phyloP scores from a whole-genome alignment of 495 filamentous ascomycete genomes.

The Penicillium cataractarum region DNA sequence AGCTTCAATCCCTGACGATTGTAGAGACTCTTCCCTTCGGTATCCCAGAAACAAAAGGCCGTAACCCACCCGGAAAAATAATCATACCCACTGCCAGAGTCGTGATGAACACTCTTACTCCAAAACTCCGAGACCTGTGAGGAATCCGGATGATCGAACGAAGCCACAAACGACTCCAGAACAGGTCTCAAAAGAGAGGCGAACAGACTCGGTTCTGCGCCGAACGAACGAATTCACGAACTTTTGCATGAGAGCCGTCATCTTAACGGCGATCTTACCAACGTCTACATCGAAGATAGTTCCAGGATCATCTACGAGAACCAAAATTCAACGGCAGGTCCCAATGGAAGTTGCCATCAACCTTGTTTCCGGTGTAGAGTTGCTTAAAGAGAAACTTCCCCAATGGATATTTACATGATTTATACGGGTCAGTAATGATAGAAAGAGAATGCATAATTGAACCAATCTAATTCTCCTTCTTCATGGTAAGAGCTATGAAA shows the following conservation, averaged over 20 bases:
- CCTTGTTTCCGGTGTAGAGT: too few relatives aligned
- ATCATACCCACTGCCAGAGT: neutral
- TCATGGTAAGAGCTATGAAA: too few relatives aligned
- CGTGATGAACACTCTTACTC: neutral
- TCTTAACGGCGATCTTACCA: neutral
- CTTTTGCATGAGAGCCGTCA: neutral
- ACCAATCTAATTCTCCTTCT: too few relatives aligned
- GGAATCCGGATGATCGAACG: neutral
- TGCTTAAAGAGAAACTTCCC: too few relatives aligned
- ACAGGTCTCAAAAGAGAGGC: neutral
- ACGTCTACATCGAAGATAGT: neutral
- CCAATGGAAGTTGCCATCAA: too few relatives aligned
- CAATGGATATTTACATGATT: too few relatives aligned
- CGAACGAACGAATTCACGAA: neutral
- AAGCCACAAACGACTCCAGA: neutral
- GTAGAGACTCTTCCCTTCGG: neutral
- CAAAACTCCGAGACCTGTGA: neutral
- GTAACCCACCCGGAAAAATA: neutral
- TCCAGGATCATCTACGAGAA: neutral
- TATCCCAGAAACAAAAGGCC: neutral
- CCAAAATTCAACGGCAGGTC: too few relatives aligned
- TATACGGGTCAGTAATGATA: too few relatives aligned
- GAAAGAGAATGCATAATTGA: too few relatives aligned
- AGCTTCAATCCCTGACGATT: neutral
- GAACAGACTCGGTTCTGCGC: neutral